Percentiles rank a stretch among this genome's conserved stretches.
phyloP scores from a whole-genome alignment of 495 filamentous ascomycete genomes.

The Neurospora cerealis region DNA sequence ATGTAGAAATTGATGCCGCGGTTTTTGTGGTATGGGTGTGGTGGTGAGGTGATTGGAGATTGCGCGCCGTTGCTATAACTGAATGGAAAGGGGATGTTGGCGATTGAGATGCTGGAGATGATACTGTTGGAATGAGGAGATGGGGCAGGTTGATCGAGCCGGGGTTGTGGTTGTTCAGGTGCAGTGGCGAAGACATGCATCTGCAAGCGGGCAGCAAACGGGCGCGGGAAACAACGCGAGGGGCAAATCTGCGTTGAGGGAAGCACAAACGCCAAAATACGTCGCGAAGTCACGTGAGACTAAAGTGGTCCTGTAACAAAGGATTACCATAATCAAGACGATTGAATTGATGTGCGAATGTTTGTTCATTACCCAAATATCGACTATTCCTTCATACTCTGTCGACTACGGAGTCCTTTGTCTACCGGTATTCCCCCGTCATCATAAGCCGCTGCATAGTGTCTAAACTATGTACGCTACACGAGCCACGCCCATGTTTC shows the following conservation, averaged over 20 bases:
- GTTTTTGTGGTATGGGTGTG: neutral
- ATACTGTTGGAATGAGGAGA: neutral
- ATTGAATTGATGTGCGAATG: neutral
- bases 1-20: neutral
- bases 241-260: neutral
- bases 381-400: neutral
- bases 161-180: neutral
- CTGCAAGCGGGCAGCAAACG: neutral
- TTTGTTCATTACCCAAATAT: neutral
- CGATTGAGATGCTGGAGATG: neutral
- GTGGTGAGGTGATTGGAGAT: neutral
- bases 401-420: neutral
- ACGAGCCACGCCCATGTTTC: neutral
- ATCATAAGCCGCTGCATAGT: neutral
- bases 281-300: conserved; percentile 12
- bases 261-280: neutral
- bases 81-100: neutral
- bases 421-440: neutral
- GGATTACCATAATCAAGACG: neutral
- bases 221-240: neutral
- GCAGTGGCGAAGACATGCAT: neutral
- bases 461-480: neutral
- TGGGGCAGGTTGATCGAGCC: neutral
- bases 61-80: neutral
- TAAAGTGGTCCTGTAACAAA: neutral